Evolutionary conservation across 1,139 yeast species (phyloP), one percentile per base, ranked within the genome.

Genomic region (Nakaseomyces kungkrabaensis): DNA sequence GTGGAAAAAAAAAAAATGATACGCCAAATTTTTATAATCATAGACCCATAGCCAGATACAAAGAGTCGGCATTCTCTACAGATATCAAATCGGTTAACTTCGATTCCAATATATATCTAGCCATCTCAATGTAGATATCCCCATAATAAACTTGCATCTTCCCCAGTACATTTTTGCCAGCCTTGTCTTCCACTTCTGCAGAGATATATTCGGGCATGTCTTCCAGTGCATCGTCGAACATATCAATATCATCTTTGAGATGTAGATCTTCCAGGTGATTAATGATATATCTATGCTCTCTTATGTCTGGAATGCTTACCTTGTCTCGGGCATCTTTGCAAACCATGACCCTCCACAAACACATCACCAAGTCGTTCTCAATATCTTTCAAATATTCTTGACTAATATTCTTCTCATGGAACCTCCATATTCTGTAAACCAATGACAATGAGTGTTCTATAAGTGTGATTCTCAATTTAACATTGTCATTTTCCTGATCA

Each of bases 61-160:
- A 69, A 50, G 81, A 78, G 63, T 87, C 95, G 0, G 89, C 89
- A 58, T 86, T 95, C 55, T 85, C 88, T 59, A 82, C 82, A 9
- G 88, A 84, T 8, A 82, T 78, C 54, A 82, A 78, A 41, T 75
- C 74, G 22, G 51, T 54, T 29, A 57, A 43, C 41, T 52, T 54
- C 22, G 59, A 51, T 50, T 84, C 89, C 51, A 88, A 69, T 25
- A 88, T 76, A 56, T 82, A 88, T 56, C 89, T 73, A 0, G 94
- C 81, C 59, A 82, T 67, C 57, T 82, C 89, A 44, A 84, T 77
- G 24, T 82, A 79, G 48, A 78, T 81, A 48, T 75, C 75, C 52
- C 79, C 83, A 62, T 82, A 83, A n/a, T 57, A 53, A 6, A 58
- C 51, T 45, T 61, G 65, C 61, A 61, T 61, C 7, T 59, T 55